A percentile compares a stretch with the other conserved stretches of the same genome.
phyloP scores from a whole-genome alignment of 2,329 filamentous ascomycete species.

The Monosporascus sp. region DNA sequence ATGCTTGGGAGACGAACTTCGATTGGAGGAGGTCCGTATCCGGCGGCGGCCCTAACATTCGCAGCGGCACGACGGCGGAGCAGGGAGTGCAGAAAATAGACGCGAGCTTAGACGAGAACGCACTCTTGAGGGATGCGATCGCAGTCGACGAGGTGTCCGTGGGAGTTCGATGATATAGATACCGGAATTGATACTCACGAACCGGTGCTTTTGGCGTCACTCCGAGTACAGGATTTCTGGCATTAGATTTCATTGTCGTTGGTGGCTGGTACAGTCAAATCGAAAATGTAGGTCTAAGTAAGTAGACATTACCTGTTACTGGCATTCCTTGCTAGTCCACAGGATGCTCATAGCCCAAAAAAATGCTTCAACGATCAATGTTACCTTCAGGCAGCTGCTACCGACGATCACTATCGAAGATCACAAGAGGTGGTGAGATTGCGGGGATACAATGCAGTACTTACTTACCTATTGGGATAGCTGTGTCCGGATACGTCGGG shows the following conservation, averaged over 20 bases:
- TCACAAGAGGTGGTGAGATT: neutral
- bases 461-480: neutral
- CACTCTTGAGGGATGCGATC: neutral
- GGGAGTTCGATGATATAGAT: neutral
- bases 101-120: neutral
- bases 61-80: neutral
- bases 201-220: too few species aligned
- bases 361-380: too few species aligned
- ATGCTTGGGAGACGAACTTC: constrained; percentile 40
- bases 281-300: too few species aligned
- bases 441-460: neutral
- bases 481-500: neutral
- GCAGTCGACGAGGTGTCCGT: neutral
- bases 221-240: too few species aligned
- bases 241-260: too few species aligned
- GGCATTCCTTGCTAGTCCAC: too few species aligned
- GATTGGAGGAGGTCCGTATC: constrained; percentile 32
- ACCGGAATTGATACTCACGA: too few species aligned
- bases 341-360: too few species aligned
- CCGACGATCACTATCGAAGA: neutral
- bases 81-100: neutral
- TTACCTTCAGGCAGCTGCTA: neutral
- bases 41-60: neutral
- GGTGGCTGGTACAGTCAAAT: too few species aligned
- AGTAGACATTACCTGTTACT: too few species aligned